Evolutionary conservation across 148 eudicot species (phyloP).

Genomic region (Persicaria tinctoria): DNA sequence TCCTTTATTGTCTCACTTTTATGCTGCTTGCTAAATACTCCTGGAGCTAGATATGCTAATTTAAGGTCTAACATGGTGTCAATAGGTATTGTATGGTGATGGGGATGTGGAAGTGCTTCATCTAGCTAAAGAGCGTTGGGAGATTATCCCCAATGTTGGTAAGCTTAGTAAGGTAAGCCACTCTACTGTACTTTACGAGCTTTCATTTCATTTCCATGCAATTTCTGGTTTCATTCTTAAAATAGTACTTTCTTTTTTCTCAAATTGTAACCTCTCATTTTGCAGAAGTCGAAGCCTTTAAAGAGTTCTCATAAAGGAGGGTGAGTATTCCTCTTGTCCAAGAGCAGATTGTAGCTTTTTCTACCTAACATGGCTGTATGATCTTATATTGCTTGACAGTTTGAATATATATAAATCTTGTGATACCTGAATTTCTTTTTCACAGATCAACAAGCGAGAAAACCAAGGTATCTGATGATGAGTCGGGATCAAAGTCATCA

Average conservation of each 20-base stretch:
- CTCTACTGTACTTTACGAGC: not conserved
- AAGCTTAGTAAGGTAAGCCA: constrained; percentile 42
- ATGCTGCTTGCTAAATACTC: not conserved
- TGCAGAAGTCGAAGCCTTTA: constrained; percentile 38
- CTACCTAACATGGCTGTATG: not conserved
- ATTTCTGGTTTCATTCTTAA: constrained; percentile 16
- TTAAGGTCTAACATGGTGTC: not conserved
- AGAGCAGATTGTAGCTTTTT: constrained; percentile 27
- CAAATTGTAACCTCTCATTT: constrained; percentile 23
- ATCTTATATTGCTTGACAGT: not conserved
- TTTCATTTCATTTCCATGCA: not conserved
- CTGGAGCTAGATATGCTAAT: not conserved
- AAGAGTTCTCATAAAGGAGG: constrained; percentile 40
- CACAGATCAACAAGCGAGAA: constrained; percentile 46
- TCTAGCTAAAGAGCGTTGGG: constrained; percentile 83
- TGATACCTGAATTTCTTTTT: not conserved
- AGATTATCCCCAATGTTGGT: constrained; percentile 36
- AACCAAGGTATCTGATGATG: constrained; percentile 31
- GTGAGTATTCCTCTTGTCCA: constrained; percentile 41
- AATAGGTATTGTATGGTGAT: constrained; percentile 51
- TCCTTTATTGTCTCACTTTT: constrained; percentile 11
- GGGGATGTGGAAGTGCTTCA: constrained; percentile 92
- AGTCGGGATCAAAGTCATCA: constrained; percentile 25
- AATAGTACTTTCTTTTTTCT: constrained; percentile 12
- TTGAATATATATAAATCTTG: not conserved